Conservation (phyloP, 352 stramenopile species). For the Chrysophaeum taylorii region DNA sequence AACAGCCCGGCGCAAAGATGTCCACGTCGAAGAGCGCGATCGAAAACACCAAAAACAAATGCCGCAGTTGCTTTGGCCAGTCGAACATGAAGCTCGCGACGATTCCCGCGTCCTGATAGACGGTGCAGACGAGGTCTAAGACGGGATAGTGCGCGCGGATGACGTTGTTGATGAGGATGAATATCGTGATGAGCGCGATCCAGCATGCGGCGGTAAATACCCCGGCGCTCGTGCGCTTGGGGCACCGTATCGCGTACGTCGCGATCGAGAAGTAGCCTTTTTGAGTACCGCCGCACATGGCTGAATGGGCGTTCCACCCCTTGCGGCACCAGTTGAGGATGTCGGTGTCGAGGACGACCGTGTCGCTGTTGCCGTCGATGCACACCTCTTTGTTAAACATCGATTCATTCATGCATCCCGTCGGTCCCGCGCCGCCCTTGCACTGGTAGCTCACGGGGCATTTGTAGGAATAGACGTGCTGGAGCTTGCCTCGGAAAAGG, state of each 20-base stretch:
- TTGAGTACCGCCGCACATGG: not conserved
- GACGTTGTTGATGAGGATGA: not conserved
- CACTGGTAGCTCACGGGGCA: no score
- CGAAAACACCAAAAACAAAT: not conserved
- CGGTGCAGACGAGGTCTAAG: not conserved
- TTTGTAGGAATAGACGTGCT: no score
- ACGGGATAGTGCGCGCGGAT: not conserved
- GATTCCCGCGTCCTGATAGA: not conserved
- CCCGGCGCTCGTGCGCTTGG: not conserved
- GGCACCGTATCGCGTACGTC: not conserved
- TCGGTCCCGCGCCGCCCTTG: no score
- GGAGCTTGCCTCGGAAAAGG: no score
- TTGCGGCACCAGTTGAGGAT: no score
- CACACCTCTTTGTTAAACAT: no score
- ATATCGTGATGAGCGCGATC: not conserved
- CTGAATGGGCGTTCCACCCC: no score
- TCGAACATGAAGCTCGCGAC: not conserved
- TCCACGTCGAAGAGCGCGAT: conserved; percentile 2
- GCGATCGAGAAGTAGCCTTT: not conserved
- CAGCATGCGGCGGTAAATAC: not conserved
- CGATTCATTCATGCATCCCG: no score
- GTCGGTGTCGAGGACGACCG: no score
- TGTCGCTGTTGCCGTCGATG: no score
- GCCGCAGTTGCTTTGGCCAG: not conserved
- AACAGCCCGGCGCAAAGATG: not conserved